These are phyloP conservation scores for Pulicaria dysenterica DNA, from an alignment of 129 eudicot genomes.

Conservation along the genomic window DNA sequence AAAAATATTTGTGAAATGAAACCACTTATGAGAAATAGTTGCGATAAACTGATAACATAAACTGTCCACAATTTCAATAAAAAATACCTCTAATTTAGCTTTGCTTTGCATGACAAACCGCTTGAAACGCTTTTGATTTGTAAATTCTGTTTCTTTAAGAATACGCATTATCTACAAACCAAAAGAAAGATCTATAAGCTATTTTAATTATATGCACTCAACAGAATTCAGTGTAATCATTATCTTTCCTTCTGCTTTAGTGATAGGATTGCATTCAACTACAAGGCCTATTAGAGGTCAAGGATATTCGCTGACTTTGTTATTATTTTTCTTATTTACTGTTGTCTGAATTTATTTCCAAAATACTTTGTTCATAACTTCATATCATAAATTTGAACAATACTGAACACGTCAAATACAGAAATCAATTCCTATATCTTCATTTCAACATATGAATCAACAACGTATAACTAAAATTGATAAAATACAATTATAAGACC, in stretches of 20 bases:
- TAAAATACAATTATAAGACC: neutral
- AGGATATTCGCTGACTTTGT: neutral
- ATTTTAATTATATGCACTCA: neutral
- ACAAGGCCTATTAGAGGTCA: neutral
- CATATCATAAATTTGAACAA: neutral
- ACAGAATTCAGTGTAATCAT: neutral
- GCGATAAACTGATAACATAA: conserved; percentile 14
- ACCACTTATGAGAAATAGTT: conserved; percentile 10
- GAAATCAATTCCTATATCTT: neutral
- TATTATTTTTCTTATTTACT: neutral
- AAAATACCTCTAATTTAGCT: conserved; percentile 81
- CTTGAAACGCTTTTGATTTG: conserved; percentile 85
- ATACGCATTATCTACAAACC: conserved; percentile 58
- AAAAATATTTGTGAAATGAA: neutral
- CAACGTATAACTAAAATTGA: neutral
- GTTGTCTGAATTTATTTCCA: neutral
- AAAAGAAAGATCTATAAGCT: conserved; percentile 4
- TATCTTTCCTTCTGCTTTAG: neutral
- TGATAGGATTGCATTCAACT: neutral
- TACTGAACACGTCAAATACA: neutral
- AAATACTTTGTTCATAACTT: neutral
- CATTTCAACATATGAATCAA: conserved; percentile 4
- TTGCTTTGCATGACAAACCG: conserved; percentile 86
- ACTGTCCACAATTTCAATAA: neutral
- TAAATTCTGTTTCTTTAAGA: conserved; percentile 77